These are phyloP conservation scores for Staphylotrichum longicolle DNA, from an alignment of 495 filamentous ascomycete genomes.

Conservation along the genomic window DNA sequence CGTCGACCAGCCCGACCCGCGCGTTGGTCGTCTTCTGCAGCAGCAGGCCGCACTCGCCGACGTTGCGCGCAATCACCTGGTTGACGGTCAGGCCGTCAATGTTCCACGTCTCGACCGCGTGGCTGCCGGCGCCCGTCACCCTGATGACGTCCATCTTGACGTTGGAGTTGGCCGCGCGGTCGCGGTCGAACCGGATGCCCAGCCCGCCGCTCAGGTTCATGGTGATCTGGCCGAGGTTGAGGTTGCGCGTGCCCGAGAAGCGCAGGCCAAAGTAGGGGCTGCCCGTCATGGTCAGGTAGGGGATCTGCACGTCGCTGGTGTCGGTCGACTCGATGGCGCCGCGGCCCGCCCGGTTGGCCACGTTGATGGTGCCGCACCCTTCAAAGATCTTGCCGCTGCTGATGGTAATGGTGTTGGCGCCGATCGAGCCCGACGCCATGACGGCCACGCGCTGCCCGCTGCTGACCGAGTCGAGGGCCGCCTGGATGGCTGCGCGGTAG, in stretches of 20 bases:
- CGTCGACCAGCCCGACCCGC: constrained; percentile 44
- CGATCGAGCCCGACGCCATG: constrained; percentile 58
- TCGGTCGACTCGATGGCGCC: constrained; percentile 45
- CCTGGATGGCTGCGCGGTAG: constrained; percentile 46
- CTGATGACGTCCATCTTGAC: constrained; percentile 45
- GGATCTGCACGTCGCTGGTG: constrained; percentile 41
- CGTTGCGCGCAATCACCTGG: constrained; percentile 43
- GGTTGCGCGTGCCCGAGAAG: constrained; percentile 42
- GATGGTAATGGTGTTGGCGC: constrained; percentile 51
- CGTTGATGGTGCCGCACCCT: constrained; percentile 50
- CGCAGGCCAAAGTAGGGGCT: constrained; percentile 49
- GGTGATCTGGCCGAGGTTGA: constrained; percentile 43
- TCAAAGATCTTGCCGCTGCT: constrained; percentile 47
- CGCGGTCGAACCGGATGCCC: constrained; percentile 49
- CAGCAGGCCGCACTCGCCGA: constrained; percentile 46
- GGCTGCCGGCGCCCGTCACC: constrained; percentile 44
- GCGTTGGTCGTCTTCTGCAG: constrained; percentile 46
- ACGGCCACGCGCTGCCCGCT: constrained; percentile 56
- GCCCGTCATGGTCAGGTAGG: constrained; percentile 47
- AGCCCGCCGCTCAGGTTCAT: constrained; percentile 47
- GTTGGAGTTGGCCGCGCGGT: constrained; percentile 41
- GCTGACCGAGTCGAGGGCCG: constrained; percentile 49
- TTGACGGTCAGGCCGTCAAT: constrained; percentile 44
- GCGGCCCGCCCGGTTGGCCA: constrained; percentile 38
- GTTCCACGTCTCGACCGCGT: constrained; percentile 50